Evolutionary conservation across 2,329 filamentous ascomycete genomes (phyloP), one percentile per base, ranked within the genome.

Genomic region (Stagonosporopsis cucurbitacearum): DNA sequence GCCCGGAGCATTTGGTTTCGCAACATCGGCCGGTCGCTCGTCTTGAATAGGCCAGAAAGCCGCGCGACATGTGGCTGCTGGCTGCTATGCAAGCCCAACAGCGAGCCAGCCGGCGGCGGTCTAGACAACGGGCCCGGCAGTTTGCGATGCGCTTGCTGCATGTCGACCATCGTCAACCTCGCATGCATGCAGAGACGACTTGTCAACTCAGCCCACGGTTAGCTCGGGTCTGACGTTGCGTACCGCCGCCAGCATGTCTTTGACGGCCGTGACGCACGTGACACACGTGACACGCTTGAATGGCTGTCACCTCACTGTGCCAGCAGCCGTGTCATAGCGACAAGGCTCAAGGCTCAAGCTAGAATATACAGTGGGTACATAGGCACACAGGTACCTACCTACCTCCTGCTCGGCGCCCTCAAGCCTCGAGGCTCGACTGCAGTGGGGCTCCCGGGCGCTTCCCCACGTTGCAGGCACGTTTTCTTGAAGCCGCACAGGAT

Each of bases 361-460:
- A 69, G 64, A 68, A 67, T 50, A 41, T n/a, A n/a, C n/a, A n/a
- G n/a, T n/a, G n/a, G n/a, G n/a, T n/a, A n/a, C n/a, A n/a, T n/a
- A n/a, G n/a, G n/a, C n/a, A n/a, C n/a, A n/a, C n/a, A n/a, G n/a
- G n/a, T n/a, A n/a, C n/a, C n/a, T n/a, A n/a, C n/a, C n/a, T n/a
- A n/a, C n/a, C n/a, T n/a, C n/a, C 52, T 59, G 46, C 42, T 42
- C 11, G 41, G 40, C 44, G 11, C 55, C 64, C 59, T 53, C 50
- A n/a, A n/a, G n/a, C n/a, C n/a, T n/a, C n/a, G n/a, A n/a, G n/a
- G n/a, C n/a, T n/a, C n/a, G 47, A 46, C 54, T 50, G 48, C 42
- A 54, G 65, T 66, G 65, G 62, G 66, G 50, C 67, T 62, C 42
- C 55, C 67, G 64, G 58, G 67, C 65, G 64, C 68, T 65, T 61